Base-by-base conservation (phyloP, 2,329 filamentous ascomycete genomes). In the Juglanconis juglandina region DNA sequence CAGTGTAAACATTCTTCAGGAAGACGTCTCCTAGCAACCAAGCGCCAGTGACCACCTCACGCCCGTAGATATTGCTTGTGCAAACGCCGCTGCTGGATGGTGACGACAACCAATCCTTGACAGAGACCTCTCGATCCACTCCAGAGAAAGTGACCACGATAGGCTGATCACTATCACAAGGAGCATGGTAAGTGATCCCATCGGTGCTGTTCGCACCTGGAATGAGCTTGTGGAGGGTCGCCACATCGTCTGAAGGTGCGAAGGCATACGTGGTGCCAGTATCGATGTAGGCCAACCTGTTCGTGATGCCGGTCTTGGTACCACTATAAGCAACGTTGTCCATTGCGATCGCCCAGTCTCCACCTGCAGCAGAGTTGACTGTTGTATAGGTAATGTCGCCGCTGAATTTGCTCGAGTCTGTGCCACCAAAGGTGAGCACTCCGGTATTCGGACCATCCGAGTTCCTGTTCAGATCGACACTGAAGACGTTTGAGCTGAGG, bases 21-120 rank as follows among this genome's bases (percentile, higher is more conserved):
- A 96, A 96, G 1, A 89, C 85, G 66, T 92, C 92, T 2, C 92
- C 92, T 1, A 96, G 74, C n/a, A 96, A 79, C 91, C 92, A 96
- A 34, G 86, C 67, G 67, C 77, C 79, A 1, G 79, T 75, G 51
- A 91, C 87, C 13, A 90, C 85, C 69, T 88, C 83, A 33, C 86
- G 81, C 1, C 89, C 90, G 56, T 92, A 87, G 41, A 96, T 84
- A 67, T 90, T 92, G 71, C 90, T 93, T 17, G 84, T 81, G 69
- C 86, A 89, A 34, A 72, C 72, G 34, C 78, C 80, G n/a, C 75
- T 69, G 53, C 67, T 68, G 57, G 77, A 69, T 32, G 77, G 75
- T 41, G 73, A 72, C 6, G 78, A 78, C 58, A 94, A 74, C 79
- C 92, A 96, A 69, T 96, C 92, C 66, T 85, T 81, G 1, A 85